Evolutionary conservation across 352 stramenopile genomes (phyloP).

Genomic region (Pythium biforme): DNA sequence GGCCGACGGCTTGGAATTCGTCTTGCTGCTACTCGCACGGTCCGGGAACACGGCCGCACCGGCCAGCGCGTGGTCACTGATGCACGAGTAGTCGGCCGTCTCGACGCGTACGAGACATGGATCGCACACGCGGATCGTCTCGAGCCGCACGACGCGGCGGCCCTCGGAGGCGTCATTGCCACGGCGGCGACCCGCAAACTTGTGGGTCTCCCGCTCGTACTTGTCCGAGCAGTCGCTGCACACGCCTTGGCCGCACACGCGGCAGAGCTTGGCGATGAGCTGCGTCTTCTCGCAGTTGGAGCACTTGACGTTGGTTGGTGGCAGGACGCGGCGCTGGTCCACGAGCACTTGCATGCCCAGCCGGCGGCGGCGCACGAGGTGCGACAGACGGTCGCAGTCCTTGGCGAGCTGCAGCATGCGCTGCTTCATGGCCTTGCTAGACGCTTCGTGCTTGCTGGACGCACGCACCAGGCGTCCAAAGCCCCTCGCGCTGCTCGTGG

Average conservation of each 20-base stretch:
- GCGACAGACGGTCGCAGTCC: conserved; percentile 32
- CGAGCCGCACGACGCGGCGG: conserved; percentile 16
- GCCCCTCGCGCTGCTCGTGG: neutral
- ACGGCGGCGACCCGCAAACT: neutral
- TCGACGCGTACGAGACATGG: conserved; percentile 57
- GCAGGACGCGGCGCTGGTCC: conserved; percentile 37
- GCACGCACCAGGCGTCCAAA: conserved; percentile 2
- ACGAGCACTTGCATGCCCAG: conserved; percentile 60
- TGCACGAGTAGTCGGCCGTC: conserved; percentile 42
- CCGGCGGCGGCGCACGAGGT: conserved; percentile 56
- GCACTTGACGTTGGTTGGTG: conserved; percentile 43
- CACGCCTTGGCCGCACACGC: conserved; percentile 58
- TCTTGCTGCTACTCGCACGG: neutral
- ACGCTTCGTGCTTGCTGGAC: conserved; percentile 6
- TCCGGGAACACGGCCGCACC: conserved; percentile 32
- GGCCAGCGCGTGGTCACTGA: conserved; percentile 25
- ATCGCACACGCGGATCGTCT: conserved; percentile 46
- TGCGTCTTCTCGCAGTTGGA: conserved; percentile 51
- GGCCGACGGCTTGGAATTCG: neutral
- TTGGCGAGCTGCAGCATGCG: conserved; percentile 21
- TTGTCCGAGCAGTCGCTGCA: conserved; percentile 46
- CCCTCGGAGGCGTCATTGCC: neutral
- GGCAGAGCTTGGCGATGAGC: conserved; percentile 42
- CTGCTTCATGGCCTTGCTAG: conserved; percentile 15
- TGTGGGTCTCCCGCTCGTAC: conserved; percentile 27